A percentile compares a stretch with the other conserved stretches of the same genome.
Evolutionary conservation across 225 moss, liverwort and hornwort genomes (phyloP).

Genomic region (Ulota crispa): DNA sequence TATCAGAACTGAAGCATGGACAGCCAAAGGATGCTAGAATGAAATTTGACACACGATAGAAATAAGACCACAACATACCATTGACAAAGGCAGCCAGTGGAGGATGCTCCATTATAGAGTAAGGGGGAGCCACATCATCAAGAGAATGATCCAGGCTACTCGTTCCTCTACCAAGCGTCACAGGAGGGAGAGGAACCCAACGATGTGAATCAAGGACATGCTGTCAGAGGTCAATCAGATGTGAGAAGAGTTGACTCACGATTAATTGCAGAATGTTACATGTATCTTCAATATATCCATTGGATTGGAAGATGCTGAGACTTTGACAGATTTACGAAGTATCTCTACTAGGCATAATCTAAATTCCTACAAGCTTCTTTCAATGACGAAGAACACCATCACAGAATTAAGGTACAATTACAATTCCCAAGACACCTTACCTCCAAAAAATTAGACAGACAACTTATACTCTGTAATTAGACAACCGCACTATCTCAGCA

Average conservation of each 20-base stretch:
- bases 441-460: neutral
- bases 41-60: neutral
- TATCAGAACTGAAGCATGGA: neutral
- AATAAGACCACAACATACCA: conserved; percentile 45
- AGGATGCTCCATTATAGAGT: conserved; percentile 97
- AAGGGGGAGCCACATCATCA: conserved; percentile 86
- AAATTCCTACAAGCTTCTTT: neutral
- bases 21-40: neutral
- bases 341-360: neutral
- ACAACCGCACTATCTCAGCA: conserved; percentile 1
- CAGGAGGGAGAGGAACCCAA: conserved; percentile 94
- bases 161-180: conserved; percentile 61
- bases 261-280: neutral
- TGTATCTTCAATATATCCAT: neutral
- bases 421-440: neutral
- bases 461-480: neutral
- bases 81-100: conserved; percentile 91
- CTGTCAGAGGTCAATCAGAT: conserved; percentile 42
- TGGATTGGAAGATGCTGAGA: neutral
- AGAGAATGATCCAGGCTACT: conserved; percentile 55
- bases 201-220: conserved; percentile 93
- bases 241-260: conserved; percentile 13
- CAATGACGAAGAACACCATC: neutral
- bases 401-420: neutral
- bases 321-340: neutral